Base-by-base conservation (phyloP, 352 stramenopile genomes). In the Pythium coloratum region DNA sequence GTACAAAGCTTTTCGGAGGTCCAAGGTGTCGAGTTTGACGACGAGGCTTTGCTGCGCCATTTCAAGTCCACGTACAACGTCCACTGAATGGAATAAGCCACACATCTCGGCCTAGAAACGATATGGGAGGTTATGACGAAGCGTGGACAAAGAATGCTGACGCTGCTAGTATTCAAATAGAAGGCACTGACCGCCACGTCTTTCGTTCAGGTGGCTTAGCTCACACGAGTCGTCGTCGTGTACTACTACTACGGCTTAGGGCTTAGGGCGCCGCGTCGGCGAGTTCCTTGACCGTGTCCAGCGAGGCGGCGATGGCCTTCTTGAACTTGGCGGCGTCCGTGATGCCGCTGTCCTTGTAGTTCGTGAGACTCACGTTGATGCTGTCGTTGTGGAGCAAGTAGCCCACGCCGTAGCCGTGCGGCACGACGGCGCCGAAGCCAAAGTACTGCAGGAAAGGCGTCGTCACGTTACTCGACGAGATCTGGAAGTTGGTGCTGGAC, bases 401-500 rank as follows among this genome's bases (percentile, higher is more conserved):
- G 61, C 91, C 92, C 38, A 97, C 72, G 18, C 92, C 92, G 71
- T 98, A 98, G 49, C 92, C 92, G 28, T 95, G 76, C 1, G 84
- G 82, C 42, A 93, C 84, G 24, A 97, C 89, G 9, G 92, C 83
- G 28, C 92, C 92, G 73, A 97, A 98, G 55, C 78, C 86, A 38
- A 97, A 97, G 70, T 94, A 96, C 49, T 94, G 72, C 54, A 97
- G 68, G 72, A 95, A 96, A 9, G 90, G 92, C 64, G 69, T 84
- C 36, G 90, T 97, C 30, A 97, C 84, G 71, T 97, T 97, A 74
- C 89, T 97, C 33, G 92, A 96, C 40, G 88, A 97, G 63, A 97
- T 83, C 68, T 91, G 81, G 72, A 95, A 97, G 67, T 94, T 94
- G 13, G 87, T 90, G 70, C 81, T 96, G 54, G 80, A 74, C 0